Conservation (phyloP, 129 eudicot genomes). For the Erigeron canadensis region DNA sequence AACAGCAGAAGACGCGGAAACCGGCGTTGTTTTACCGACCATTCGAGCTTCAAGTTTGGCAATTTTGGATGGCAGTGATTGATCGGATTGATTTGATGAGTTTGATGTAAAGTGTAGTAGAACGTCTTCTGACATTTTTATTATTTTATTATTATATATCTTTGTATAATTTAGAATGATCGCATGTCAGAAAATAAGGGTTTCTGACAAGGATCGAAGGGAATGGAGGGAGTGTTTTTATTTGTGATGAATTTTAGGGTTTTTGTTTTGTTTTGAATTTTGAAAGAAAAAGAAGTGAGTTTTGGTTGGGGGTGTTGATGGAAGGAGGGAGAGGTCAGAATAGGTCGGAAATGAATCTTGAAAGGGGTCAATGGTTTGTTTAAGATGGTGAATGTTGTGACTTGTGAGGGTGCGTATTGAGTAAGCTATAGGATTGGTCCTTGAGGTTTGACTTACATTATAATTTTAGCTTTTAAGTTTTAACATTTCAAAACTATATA, state of each 20-base stretch:
- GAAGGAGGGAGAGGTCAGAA: slow-evolving; percentile 14
- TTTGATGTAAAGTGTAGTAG: slow-evolving; percentile 77
- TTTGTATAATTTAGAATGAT: not conserved
- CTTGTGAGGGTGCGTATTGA: no score
- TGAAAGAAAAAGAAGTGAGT: not conserved
- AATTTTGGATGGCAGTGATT: slow-evolving; percentile 68
- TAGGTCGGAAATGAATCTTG: slow-evolving; percentile 10
- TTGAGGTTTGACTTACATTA: no score
- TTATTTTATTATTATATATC: no score
- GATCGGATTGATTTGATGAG: slow-evolving; percentile 90
- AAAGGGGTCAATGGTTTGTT: not conserved
- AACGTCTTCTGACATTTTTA: slow-evolving; percentile 87
- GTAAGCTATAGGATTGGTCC: no score
- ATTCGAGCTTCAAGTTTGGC: slow-evolving; percentile 94
- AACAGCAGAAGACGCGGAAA: slow-evolving; percentile 43
- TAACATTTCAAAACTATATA: no score
- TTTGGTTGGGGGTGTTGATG: not conserved
- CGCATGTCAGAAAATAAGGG: slow-evolving; percentile 22
- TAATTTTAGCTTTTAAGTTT: no score
- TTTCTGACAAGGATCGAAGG: slow-evolving; percentile 33
- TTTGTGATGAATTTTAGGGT: slow-evolving; percentile 5
- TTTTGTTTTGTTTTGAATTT: slow-evolving; percentile 21
- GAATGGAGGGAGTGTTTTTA: no score
- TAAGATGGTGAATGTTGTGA: no score
- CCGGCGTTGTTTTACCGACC: slow-evolving; percentile 54